Evolutionary conservation across 306 rosid genomes (phyloP).

Genomic region (Vicia faba): DNA sequence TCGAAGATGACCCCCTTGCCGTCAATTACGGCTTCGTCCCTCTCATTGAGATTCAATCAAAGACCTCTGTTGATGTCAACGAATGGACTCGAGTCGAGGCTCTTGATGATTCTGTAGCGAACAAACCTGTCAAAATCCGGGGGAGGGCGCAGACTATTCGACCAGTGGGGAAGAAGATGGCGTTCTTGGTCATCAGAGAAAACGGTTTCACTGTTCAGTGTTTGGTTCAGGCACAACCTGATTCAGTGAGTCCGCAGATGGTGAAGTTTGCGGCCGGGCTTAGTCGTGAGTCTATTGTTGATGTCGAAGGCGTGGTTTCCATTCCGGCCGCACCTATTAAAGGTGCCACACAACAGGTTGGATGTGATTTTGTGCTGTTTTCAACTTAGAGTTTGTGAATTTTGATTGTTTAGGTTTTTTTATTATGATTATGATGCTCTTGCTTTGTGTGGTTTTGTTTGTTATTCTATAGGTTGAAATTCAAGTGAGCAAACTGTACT

Average conservation of each 20-base stretch:
- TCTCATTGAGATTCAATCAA: constrained; percentile 68
- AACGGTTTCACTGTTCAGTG: constrained; percentile 82
- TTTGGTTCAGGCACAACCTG: constrained; percentile 66
- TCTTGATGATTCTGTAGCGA: constrained; percentile 47
- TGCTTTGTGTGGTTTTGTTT: constrained; percentile 8
- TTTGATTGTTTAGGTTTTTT: not conserved
- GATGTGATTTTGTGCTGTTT: not conserved
- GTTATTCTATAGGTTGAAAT: constrained; percentile 80
- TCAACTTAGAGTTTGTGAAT: constrained; percentile 17
- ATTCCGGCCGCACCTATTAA: constrained; percentile 64
- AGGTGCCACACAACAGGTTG: constrained; percentile 83
- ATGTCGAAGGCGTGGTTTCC: constrained; percentile 69
- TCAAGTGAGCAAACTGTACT: constrained; percentile 74
- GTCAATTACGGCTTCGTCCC: constrained; percentile 73
- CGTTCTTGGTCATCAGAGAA: constrained; percentile 74
- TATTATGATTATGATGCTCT: not conserved
- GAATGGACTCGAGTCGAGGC: constrained; percentile 61
- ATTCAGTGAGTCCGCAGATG: constrained; percentile 79
- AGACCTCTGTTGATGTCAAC: constrained; percentile 37
- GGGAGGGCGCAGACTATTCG: constrained; percentile 86
- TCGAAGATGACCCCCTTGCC: constrained; percentile 71
- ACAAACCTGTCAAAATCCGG: constrained; percentile 52
- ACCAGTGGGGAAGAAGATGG: constrained; percentile 88
- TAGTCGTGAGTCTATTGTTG: constrained; percentile 82
- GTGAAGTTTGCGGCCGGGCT: constrained; percentile 69